Evolutionary conservation across 2,329 filamentous ascomycete species (phyloP).

Genomic region (Colletotrichum orbiculare): DNA sequence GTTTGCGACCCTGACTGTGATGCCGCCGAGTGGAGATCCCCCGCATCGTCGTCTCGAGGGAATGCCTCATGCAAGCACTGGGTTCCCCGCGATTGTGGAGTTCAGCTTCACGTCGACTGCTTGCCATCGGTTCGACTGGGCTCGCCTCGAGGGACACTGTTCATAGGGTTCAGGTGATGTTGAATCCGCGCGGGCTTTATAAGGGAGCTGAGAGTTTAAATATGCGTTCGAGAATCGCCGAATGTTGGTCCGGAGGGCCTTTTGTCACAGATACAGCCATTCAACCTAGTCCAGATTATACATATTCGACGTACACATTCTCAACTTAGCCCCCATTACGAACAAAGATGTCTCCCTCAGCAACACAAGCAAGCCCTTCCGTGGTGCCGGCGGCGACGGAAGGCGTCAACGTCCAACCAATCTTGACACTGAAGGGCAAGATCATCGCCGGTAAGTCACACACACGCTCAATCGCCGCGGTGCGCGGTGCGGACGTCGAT

Average conservation of each 20-base stretch:
- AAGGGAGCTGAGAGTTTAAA: too few relatives aligned
- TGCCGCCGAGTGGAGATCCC: slow-evolving; percentile 20
- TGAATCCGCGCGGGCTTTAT: not conserved
- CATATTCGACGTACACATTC: too few relatives aligned
- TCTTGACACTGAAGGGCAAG: slow-evolving; percentile 48
- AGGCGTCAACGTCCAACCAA: slow-evolving; percentile 20
- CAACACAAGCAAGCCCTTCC: not conserved
- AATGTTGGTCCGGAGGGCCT: too few relatives aligned
- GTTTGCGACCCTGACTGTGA: too few relatives aligned
- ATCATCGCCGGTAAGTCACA: slow-evolving; percentile 49
- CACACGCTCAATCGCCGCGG: not conserved
- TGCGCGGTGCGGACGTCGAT: not conserved
- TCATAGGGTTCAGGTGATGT: not conserved
- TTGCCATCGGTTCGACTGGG: not conserved
- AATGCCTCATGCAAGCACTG: not conserved
- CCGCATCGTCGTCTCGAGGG: slow-evolving; percentile 33
- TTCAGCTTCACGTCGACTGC: not conserved
- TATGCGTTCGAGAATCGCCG: not conserved
- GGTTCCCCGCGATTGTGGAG: slow-evolving; percentile 32
- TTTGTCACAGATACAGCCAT: too few relatives aligned
- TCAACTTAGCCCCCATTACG: too few relatives aligned
- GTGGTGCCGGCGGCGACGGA: not conserved
- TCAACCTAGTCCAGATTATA: too few relatives aligned
- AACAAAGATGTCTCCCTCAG: slow-evolving; percentile 15
- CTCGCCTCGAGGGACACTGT: slow-evolving; percentile 26